Evolutionary conservation across 2,329 filamentous ascomycete species (phyloP), one percentile per base, ranked within the genome.

Genomic region (Pseudogymnoascus destructans): DNA sequence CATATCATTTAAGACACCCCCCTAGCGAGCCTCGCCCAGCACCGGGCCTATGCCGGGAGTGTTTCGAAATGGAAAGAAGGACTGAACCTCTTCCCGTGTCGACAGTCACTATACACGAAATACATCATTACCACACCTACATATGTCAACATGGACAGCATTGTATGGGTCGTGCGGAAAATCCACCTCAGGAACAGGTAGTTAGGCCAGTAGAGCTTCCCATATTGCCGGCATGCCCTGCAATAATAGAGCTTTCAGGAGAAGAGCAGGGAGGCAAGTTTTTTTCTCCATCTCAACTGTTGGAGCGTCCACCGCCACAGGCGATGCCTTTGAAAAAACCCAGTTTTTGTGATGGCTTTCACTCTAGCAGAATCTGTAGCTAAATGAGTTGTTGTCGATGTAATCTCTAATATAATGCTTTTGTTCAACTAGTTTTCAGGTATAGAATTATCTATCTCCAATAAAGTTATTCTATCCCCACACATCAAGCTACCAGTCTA

Each of bases 1-100:
- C 49, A n/a, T 61, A 61, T 57, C 33, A 60, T 57, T 60, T 21
- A 59, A 60, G 57, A 57, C 40, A 61, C 25, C 58, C 57, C 57
- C 30, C 54, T 9, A 46, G 58, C 11, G 52, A 57, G 52, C 57
- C 58, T 54, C 46, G 58, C 58, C 49, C 40, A 59, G 30, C 40
- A 57, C 54, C 23, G 55, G 58, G 60, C 55, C 21, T 60, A 57
- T 61, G 40, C 54, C 40, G 54, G 40, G 54, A 35, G 52, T 61
- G 57, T 27, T 55, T 61, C 17, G 27, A 42, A 27, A 54, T 59
- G 38, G 21, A 56, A 57, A 38, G 55, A 32, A 27, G 23, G 54
- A 42, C 52, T 10, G 36, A 58, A 25, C 10, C 36, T 36, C 27
- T 27, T 57, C 15, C 57, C 36, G 3, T 19, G 11, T 23, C 35